phyloP scores from a whole-genome alignment of 345 rosid genomes.

The Crucihimalaya himalaica region DNA sequence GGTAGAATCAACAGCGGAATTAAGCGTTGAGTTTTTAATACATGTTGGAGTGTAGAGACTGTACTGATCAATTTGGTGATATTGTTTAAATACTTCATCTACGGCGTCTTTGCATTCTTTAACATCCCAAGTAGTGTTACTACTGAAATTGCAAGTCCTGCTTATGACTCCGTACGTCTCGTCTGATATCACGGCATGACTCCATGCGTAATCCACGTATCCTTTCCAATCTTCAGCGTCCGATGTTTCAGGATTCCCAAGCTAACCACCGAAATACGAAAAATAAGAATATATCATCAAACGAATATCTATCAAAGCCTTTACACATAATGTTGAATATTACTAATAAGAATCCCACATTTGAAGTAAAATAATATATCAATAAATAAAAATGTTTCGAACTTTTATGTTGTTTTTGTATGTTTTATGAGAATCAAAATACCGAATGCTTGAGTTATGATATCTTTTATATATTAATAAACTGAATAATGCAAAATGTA shows the following conservation, averaged over 20 bases:
- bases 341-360: neutral
- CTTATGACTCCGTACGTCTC: constrained; percentile 63
- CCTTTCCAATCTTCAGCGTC: constrained; percentile 85
- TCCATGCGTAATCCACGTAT: constrained; percentile 81
- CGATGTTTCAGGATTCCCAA: constrained; percentile 91
- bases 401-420: neutral
- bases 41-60: constrained; percentile 83
- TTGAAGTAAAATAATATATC: neutral
- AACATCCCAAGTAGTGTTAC: constrained; percentile 63
- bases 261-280: constrained; percentile 37
- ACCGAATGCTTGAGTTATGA: constrained; percentile 50
- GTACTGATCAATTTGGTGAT: constrained; percentile 70
- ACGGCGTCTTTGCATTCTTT: constrained; percentile 54
- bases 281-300: neutral
- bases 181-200: constrained; percentile 88
- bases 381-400: neutral
- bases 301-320: neutral
- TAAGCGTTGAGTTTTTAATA: constrained; percentile 10
- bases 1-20: constrained; percentile 8
- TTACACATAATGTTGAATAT: neutral
- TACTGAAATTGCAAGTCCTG: constrained; percentile 60
- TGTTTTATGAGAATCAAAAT: constrained; percentile 40
- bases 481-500: neutral
- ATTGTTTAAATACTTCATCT: constrained; percentile 64
- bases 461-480: neutral